Percentiles rank a stretch among this genome's conserved stretches.
Conservation (phyloP, 2,329 filamentous ascomycete species). For the Gremmenia infestans region DNA sequence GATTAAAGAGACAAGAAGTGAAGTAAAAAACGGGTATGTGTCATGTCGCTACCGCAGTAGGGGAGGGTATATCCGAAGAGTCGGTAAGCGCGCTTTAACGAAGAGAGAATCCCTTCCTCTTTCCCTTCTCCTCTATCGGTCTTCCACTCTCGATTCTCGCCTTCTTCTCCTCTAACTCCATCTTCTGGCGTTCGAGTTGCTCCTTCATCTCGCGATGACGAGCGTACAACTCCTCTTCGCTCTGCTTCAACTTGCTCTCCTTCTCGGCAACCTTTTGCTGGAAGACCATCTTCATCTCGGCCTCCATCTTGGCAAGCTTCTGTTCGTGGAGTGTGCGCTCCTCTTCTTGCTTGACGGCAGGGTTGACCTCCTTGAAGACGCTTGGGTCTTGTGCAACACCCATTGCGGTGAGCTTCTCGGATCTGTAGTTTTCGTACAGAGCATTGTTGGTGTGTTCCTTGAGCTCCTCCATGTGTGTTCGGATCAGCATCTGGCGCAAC, state of each 20-base stretch:
- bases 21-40: conserved; percentile 27
- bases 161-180: conserved; percentile 99
- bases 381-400: conserved; percentile 97
- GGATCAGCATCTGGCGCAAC: conserved; percentile 98
- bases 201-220: conserved; percentile 99
- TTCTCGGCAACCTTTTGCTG: conserved; percentile 99
- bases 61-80: conserved; percentile 19
- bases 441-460: conserved; percentile 99
- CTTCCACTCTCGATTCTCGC: conserved; percentile 87
- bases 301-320: conserved; percentile 99
- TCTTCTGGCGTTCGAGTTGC: conserved; percentile 89
- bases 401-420: conserved; percentile 98
- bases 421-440: conserved; percentile 99
- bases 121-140: conserved; percentile 94
- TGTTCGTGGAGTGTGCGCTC: conserved; percentile 97
- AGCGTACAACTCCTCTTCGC: conserved; percentile 97
- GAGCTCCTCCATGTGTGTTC: conserved; percentile 99
- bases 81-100: conserved; percentile 54
- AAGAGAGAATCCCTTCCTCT: conserved; percentile 99
- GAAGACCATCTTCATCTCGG: conserved; percentile 99
- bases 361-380: conserved; percentile 99
- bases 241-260: conserved; percentile 99
- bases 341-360: conserved; percentile 99
- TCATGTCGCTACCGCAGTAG: conserved; percentile 21
- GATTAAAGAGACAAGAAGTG: conserved; percentile 33